A percentile compares a stretch with the other conserved stretches of the same genome.
Conservation (phyloP, 805 yeast genomes). For the Saturnispora hagleri region DNA sequence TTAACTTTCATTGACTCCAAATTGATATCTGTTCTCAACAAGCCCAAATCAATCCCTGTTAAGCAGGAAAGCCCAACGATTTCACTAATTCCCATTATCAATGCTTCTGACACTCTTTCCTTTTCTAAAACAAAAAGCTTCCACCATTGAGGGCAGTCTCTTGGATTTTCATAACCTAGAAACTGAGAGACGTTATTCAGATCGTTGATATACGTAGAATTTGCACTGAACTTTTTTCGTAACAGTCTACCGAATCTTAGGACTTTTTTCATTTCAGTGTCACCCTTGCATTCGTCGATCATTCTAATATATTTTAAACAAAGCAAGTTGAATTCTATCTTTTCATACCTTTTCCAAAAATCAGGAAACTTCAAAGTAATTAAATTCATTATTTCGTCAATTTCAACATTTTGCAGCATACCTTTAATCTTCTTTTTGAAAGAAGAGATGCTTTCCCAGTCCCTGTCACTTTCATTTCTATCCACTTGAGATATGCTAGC, state of each 20-base stretch:
- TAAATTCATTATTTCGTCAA: slow-evolving; percentile 34
- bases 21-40: slow-evolving; percentile 17
- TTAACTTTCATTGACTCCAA: slow-evolving; percentile 7
- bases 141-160: slow-evolving; percentile 28
- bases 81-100: slow-evolving; percentile 30
- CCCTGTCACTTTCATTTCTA: slow-evolving; percentile 23
- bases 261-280: slow-evolving; percentile 24
- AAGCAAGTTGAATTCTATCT: slow-evolving; percentile 32
- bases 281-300: slow-evolving; percentile 17
- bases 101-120: slow-evolving; percentile 30
- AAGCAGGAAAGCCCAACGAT: slow-evolving; percentile 9
- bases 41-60: slow-evolving; percentile 20
- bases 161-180: slow-evolving; percentile 45
- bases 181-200: slow-evolving; percentile 41
- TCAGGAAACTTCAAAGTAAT: slow-evolving; percentile 32
- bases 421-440: slow-evolving; percentile 35
- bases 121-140: slow-evolving; percentile 30
- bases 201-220: slow-evolving; percentile 27
- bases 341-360: slow-evolving; percentile 26
- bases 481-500: background rate
- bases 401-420: slow-evolving; percentile 34
- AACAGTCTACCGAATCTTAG: slow-evolving; percentile 33
- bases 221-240: slow-evolving; percentile 22
- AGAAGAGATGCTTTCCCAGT: slow-evolving; percentile 1
- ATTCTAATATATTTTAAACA: slow-evolving; percentile 36